Base-by-base conservation (phyloP, 2,329 filamentous ascomycete genomes). In the Lachnellula hyalina region DNA sequence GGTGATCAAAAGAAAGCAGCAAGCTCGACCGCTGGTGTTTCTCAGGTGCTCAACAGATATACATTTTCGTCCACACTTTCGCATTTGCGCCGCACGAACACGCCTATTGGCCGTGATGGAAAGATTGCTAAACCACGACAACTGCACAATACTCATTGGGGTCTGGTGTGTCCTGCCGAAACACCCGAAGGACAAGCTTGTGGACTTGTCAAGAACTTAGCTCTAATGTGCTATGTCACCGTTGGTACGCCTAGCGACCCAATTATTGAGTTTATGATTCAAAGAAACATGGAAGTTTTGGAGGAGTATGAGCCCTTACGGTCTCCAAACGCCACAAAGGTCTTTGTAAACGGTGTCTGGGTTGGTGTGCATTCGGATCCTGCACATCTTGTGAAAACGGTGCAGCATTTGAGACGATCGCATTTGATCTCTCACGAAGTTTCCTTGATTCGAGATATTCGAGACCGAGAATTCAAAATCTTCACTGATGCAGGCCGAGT, bases 1-100 rank as follows among this genome's bases (percentile, higher is more conserved):
- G 95, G 94, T 68, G 94, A 99, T 63, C 94, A 99, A 77, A 99
- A 97, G 81, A 99, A 97, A 77, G 92, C 94, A 19, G 89, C 89
- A 65, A 93, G 87, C 64, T 90, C 92, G 1, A 97, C 95, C 61
- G 94, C 94, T 47, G 95, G 94, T 79, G 94, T 99, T 47, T 97
- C 93, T 47, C 94, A 99, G 74, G 95, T 99, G 74, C 75, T 99
- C 67, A 99, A 96, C 76, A 85, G 94, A 70, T 99, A 97, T 71
- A 97, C 95, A 0, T 99, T 96, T 69, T 86, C 94, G 15, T 99
- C 95, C 41, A 97, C 93, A 0, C 75, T 99, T 44, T 99, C 94
- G 17, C 95, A 99, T 86, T 81, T 99, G 74, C 86, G 95, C 66
- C 86, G 94, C 68, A 99, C 95, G 51, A 99, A 99, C 72, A 99